A percentile compares a stretch with the other conserved stretches of the same genome.
These are phyloP conservation scores for Sugiyamaella castrensis DNA, from an alignment of 1,139 yeast genomes.

Conservation along the genomic window DNA sequence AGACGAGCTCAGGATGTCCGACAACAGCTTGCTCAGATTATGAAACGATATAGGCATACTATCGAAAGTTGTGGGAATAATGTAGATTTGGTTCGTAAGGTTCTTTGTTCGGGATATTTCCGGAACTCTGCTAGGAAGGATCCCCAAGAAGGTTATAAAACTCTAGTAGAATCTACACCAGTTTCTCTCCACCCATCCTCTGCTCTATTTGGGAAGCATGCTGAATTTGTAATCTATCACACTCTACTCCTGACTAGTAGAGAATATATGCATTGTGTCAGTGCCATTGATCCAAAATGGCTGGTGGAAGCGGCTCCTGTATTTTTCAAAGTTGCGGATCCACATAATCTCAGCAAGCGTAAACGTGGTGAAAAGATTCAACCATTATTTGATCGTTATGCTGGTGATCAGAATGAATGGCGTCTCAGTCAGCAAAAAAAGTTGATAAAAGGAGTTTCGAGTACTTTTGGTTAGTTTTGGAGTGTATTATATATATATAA, in stretches of 20 bases:
- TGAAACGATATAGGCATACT: constrained; percentile 53
- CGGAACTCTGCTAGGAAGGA: constrained; percentile 79
- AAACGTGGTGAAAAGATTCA: constrained; percentile 52
- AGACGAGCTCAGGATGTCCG: constrained; percentile 76
- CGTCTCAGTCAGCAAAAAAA: constrained; percentile 45
- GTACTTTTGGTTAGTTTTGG: constrained; percentile 4
- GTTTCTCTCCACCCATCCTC: constrained; percentile 91
- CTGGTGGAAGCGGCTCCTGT: constrained; percentile 81
- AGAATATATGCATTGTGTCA: constrained; percentile 90
- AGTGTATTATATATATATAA: neutral
- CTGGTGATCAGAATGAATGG: constrained; percentile 55
- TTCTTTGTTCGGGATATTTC: constrained; percentile 85
- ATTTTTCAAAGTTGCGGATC: constrained; percentile 65
- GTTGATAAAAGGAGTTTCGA: neutral
- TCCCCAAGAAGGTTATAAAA: constrained; percentile 72
- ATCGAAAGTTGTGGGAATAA: constrained; percentile 54
- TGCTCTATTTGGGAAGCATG: constrained; percentile 65
- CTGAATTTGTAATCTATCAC: constrained; percentile 82
- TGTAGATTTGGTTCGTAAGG: constrained; percentile 61
- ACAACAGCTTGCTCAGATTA: constrained; percentile 61
- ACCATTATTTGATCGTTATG: constrained; percentile 59
- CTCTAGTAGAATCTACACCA: constrained; percentile 71
- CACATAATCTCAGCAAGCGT: constrained; percentile 40
- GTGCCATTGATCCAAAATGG: constrained; percentile 83
- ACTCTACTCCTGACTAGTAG: constrained; percentile 75